Conservation (phyloP, 345 rosid genomes). For the Citrus glauca region DNA sequence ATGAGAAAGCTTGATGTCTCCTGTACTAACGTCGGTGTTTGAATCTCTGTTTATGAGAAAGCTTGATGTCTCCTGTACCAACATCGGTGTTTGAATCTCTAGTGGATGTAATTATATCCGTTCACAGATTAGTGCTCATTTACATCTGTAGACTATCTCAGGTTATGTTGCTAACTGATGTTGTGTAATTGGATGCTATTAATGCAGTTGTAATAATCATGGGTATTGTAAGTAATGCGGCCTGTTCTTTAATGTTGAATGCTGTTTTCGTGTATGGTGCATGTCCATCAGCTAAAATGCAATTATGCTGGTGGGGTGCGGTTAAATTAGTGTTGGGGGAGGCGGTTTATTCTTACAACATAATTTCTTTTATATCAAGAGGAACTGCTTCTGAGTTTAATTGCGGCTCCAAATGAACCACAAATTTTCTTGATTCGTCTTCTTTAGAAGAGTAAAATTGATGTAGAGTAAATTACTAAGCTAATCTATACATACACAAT, state of each 20-base stretch:
- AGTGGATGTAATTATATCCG: conserved; percentile 1
- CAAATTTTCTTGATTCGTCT: too few species aligned
- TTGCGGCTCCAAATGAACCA: not conserved
- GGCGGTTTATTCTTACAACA: not conserved
- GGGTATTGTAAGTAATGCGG: not conserved
- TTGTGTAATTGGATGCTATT: not conserved
- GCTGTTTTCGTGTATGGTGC: not conserved
- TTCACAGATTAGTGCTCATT: not conserved
- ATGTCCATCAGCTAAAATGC: not conserved
- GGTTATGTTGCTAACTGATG: not conserved
- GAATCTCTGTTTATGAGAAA: conserved; percentile 28
- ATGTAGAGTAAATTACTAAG: too few species aligned
- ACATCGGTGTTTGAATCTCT: not conserved
- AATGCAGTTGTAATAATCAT: not conserved
- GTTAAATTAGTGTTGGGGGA: not conserved
- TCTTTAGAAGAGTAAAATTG: too few species aligned
- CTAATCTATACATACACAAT: too few species aligned
- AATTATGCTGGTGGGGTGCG: not conserved
- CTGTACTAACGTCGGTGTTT: not conserved
- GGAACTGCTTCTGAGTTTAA: not conserved
- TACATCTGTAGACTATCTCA: not conserved
- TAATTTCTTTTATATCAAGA: not conserved
- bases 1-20: conserved; percentile 15
- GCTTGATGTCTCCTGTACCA: not conserved
- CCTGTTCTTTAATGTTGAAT: not conserved